A percentile compares a stretch with the other conserved stretches of the same genome.
These are phyloP conservation scores for Wickerhamiella azymoides DNA, from an alignment of 805 yeast species.

Conservation along the genomic window DNA sequence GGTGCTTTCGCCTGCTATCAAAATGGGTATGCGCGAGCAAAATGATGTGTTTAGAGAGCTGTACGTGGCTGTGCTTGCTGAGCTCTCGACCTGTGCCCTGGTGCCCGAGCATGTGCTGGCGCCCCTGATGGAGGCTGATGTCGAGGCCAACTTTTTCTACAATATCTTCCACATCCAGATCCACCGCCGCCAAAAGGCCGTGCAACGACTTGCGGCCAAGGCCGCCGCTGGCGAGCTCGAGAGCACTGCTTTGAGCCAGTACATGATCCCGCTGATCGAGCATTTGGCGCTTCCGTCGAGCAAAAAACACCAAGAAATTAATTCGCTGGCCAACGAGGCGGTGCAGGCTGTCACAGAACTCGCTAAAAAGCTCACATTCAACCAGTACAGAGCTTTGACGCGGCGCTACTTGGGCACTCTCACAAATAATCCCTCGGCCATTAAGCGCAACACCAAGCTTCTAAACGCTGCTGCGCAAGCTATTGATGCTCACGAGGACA, in stretches of 20 bases:
- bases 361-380: conserved; percentile 51
- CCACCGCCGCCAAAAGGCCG: conserved; percentile 75
- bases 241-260: conserved; percentile 53
- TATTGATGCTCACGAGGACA: conserved; percentile 7
- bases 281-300: conserved; percentile 46
- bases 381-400: conserved; percentile 63
- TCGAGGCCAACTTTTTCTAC: conserved; percentile 66
- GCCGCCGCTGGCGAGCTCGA: conserved; percentile 27
- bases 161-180: conserved; percentile 74
- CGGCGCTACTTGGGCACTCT: conserved; percentile 48
- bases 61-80: conserved; percentile 48
- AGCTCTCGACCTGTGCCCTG: conserved; percentile 27
- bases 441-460: conserved; percentile 46
- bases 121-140: conserved; percentile 45
- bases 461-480: conserved; percentile 20
- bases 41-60: conserved; percentile 59
- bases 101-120: conserved; percentile 36
- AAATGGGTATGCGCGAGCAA: conserved; percentile 48
- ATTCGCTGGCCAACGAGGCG: conserved; percentile 32
- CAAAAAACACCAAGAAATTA: conserved; percentile 23
- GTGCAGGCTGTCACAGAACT: conserved; percentile 47
- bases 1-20: conserved; percentile 49
- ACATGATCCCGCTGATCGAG: conserved; percentile 74
- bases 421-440: conserved; percentile 31
- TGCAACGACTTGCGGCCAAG: conserved; percentile 44